Evolutionary conservation across 2,329 filamentous ascomycete genomes (phyloP).

Genomic region (Lachnellula cervina): DNA sequence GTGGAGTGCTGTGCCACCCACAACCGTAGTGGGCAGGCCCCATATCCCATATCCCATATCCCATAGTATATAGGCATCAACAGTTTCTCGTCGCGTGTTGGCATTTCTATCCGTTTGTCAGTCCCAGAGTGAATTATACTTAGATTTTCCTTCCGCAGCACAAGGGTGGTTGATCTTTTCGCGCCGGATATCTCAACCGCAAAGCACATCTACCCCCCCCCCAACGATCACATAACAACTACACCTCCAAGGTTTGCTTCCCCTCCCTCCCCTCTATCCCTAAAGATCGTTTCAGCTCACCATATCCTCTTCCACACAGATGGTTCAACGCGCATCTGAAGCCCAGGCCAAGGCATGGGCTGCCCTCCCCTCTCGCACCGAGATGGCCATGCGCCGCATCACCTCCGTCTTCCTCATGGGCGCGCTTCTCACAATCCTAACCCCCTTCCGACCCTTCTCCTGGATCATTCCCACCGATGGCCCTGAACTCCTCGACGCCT

Average conservation of each 20-base stretch:
- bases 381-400: slow-evolving; percentile 19
- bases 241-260: not conserved
- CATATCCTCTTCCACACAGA: not conserved
- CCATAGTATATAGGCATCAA: not conserved
- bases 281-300: not conserved
- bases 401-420: slow-evolving; percentile 16
- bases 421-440: slow-evolving; percentile 16
- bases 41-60: too few relatives aligned
- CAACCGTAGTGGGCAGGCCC: not conserved
- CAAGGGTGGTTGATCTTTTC: not conserved
- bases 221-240: not conserved
- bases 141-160: too few relatives aligned
- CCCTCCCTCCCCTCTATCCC: not conserved
- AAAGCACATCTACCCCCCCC: too few relatives aligned
- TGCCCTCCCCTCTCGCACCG: slow-evolving; percentile 13
- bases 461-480: slow-evolving; percentile 14
- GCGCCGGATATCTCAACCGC: not conserved
- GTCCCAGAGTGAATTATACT: too few relatives aligned
- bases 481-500: slow-evolving; percentile 15
- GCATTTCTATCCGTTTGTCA: not conserved
- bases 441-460: slow-evolving; percentile 19
- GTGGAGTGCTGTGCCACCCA: not conserved
- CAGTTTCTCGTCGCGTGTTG: not conserved
- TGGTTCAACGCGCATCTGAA: slow-evolving; percentile 14
- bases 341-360: slow-evolving; percentile 10